Base-by-base conservation (phyloP, 345 rosid species). In the Populus nigra region DNA sequence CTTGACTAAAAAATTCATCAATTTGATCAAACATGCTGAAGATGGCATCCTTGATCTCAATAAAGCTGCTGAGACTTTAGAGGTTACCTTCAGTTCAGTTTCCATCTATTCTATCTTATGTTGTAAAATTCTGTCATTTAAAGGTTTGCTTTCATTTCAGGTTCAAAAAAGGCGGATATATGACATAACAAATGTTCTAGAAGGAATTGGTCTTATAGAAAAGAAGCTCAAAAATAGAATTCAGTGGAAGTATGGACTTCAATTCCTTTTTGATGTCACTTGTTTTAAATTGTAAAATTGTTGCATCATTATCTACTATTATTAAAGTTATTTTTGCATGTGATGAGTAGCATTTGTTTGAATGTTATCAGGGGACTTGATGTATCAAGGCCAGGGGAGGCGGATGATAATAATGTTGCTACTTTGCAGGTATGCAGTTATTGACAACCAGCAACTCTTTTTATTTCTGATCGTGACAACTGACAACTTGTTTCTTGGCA, bases 91-190 rank as follows among this genome's bases (percentile, higher is more conserved):
- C 69, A 57, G 65, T 73, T 57, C 17, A 59, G 15, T 59, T 77
- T 80, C 70, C n/a, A 61, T 69, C n/a, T 18, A 49, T 39, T 70
- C 49, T 43, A 38, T 23, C 59, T n/a, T 36, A 31, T 62, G 9
- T 65, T 25, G 4, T 39, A 20, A 63, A 74, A 43, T 75, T 80
- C 43, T 57, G 43, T 65, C 66, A 78, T 10, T 80, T 66, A 23
- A 71, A 81, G 77, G 73, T 77, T 71, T 80, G 74, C 79, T 77
- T 43, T 70, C 65, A 33, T 72, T 47, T 29, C 84, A 96, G 99
- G 99, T 96, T 79, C 98, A 96, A 92, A 96, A 96, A 84, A 89
- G 99, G 83, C 88, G 99, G 79, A 92, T 96, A 85, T 96, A 96
- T 78, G 99, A 96, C 83, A 93, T 96, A 78, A 96, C 98, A 82